Evolutionary conservation across 108 stramenopile genomes (phyloP), one percentile per base, ranked within the genome.

Genomic region (Nitzschia putrida): DNA sequence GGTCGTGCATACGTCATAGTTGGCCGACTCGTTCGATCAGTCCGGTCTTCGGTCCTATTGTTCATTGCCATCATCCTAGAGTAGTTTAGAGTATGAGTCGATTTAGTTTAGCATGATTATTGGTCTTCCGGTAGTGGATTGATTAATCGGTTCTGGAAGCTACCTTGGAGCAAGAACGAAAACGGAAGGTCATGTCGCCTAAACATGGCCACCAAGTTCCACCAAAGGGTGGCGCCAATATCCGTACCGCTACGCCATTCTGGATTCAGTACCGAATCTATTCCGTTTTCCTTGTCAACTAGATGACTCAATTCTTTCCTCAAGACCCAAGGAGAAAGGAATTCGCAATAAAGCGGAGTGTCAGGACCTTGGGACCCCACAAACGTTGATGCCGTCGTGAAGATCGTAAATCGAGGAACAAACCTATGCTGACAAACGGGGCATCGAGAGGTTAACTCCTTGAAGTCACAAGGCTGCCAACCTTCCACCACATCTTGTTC

Each of bases 301-400:
- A 89, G 65, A 44, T 82, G 80, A 60, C 77, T 72, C 10, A 92
- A 66, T 63, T 92, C 90, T 66, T 88, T 86, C 12, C 88, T 80
- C 38, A 95, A 39, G 0, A 93, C 90, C 94, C 94, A 95, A 0
- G 94, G 94, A 23, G 90, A 91, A 11, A 95, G 75, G 64, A 87
- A 91, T 53, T 91, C 91, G 58, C 91, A 92, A 68, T 85, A 93
- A 21, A 95, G 76, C 5, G 90, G 81, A 13, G 88, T 91, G 0
- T 82, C 82, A 49, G 52, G 54, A 24, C 93, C 93, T 66, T 91
- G 90, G 8, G 90, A 90, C 6, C 93, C 93, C 59, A 77, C 71
- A 45, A 94, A 94, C 29, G 77, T 74, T 42, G 82, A 64, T 11
- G 86, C 64, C 11, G 79, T 82, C 50, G 71, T 77, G 12, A 80